phyloP scores from a whole-genome alignment of 768 basidiomycete genomes.

The Leccinum fibrillosum region DNA sequence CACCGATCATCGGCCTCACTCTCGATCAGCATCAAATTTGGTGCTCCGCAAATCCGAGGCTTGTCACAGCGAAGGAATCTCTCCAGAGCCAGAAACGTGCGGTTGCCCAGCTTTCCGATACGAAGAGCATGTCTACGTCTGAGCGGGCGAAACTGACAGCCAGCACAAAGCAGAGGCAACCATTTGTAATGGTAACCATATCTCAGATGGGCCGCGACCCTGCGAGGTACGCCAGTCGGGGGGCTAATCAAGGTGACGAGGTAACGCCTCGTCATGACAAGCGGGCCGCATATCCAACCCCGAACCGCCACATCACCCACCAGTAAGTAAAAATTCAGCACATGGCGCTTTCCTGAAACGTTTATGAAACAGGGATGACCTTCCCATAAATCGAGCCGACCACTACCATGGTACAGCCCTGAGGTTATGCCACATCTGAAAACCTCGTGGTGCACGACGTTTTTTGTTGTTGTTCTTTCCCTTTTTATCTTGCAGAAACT shows the following conservation, averaged over 20 bases:
- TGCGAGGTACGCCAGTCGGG: neutral
- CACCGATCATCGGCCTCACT: too few species aligned
- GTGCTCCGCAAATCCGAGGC: too few species aligned
- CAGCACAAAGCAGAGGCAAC: neutral
- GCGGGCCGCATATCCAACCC: neutral
- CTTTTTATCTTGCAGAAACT: neutral
- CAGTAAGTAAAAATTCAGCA: neutral
- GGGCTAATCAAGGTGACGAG: neutral
- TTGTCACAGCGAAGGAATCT: neutral
- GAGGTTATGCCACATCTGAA: neutral
- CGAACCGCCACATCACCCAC: neutral
- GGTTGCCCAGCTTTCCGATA: neutral
- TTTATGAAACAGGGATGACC: conserved; percentile 3
- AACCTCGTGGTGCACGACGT: neutral
- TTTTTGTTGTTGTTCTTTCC: neutral
- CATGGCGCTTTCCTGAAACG: conserved; percentile 3
- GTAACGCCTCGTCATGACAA: neutral
- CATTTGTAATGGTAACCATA: neutral
- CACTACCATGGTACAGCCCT: neutral
- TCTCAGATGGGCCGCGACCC: neutral
- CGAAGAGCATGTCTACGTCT: neutral
- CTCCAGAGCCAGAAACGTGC: neutral
- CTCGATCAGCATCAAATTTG: too few species aligned
- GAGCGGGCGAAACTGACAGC: neutral
- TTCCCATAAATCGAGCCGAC: neutral